Conservation (phyloP, 345 rosid genomes). For the Iberis pinnata region DNA sequence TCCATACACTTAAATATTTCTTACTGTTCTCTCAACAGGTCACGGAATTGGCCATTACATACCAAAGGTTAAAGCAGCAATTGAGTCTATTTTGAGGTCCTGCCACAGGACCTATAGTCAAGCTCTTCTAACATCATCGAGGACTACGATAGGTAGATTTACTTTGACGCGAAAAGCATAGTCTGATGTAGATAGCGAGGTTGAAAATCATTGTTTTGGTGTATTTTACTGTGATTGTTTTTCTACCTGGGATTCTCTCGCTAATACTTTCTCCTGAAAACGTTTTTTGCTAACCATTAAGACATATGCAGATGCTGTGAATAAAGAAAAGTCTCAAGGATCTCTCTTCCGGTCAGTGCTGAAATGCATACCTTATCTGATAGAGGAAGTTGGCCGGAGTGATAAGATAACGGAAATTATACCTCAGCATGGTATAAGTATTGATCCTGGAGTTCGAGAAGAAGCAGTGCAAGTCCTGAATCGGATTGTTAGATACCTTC, state of each 20-base stretch:
- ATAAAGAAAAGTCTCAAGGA: slow-evolving; percentile 95
- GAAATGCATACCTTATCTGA: slow-evolving; percentile 92
- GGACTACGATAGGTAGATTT: slow-evolving; percentile 67
- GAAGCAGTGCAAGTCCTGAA: slow-evolving; percentile 96
- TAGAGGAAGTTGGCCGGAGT: slow-evolving; percentile 95
- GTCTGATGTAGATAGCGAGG: slow-evolving; percentile 9
- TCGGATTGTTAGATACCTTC: slow-evolving; percentile 81
- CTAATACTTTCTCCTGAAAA: slow-evolving; percentile 15
- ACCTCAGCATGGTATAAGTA: slow-evolving; percentile 97
- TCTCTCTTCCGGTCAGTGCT: slow-evolving; percentile 87
- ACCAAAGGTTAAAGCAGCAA: slow-evolving; percentile 96
- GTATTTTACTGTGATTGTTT: slow-evolving; percentile 1
- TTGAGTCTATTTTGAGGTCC: slow-evolving; percentile 85
- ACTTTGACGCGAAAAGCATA: slow-evolving; percentile 9
- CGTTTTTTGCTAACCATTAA: slow-evolving; percentile 21
- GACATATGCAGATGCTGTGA: slow-evolving; percentile 66
- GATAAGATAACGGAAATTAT: slow-evolving; percentile 96
- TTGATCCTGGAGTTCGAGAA: slow-evolving; percentile 97
- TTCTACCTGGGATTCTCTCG: slow-evolving; percentile 9
- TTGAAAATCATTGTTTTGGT: slow-evolving; percentile 1
- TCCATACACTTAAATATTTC: slow-evolving; percentile 13
- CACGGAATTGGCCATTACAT: slow-evolving; percentile 85
- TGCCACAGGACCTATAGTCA: slow-evolving; percentile 77
- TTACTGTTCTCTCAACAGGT: slow-evolving; percentile 42
- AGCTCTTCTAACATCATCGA: slow-evolving; percentile 91